Conservation (phyloP, 495 filamentous ascomycete genomes). For the Aspergillus kassunensis region DNA sequence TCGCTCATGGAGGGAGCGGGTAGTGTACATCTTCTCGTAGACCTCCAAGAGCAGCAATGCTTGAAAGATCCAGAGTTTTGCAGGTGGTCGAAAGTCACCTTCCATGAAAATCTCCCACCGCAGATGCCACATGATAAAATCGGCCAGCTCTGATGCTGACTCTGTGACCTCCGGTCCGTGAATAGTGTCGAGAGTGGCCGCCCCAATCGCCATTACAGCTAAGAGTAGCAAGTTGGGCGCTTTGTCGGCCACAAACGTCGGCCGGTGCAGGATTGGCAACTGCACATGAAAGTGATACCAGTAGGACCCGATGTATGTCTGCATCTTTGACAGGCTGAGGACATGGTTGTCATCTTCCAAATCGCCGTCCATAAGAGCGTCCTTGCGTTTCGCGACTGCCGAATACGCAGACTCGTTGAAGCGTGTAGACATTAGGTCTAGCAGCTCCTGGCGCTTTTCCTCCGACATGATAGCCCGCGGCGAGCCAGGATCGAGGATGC, state of each 20-base stretch:
- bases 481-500: constrained; percentile 76
- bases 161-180: constrained; percentile 70
- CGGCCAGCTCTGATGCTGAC: constrained; percentile 70
- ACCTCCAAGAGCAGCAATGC: constrained; percentile 83
- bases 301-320: constrained; percentile 87
- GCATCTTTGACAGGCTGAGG: constrained; percentile 89
- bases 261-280: constrained; percentile 88
- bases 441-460: constrained; percentile 76
- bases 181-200: constrained; percentile 77
- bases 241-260: constrained; percentile 85
- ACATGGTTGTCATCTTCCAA: constrained; percentile 69
- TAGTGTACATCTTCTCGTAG: constrained; percentile 97
- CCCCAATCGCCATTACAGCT: constrained; percentile 91
- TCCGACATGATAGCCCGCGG: constrained; percentile 80
- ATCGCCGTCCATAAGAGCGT: constrained; percentile 73
- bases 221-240: constrained; percentile 83
- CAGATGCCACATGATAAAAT: constrained; percentile 86
- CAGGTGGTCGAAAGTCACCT: constrained; percentile 84
- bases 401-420: constrained; percentile 81
- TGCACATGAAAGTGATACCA: constrained; percentile 96
- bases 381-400: constrained; percentile 69
- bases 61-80: constrained; percentile 97
- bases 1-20: constrained; percentile 84
- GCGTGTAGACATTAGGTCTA: constrained; percentile 77
- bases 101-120: constrained; percentile 93